phyloP scores from a whole-genome alignment of 805 yeast species.

The Yamadazyma takamatsuzukensis region DNA sequence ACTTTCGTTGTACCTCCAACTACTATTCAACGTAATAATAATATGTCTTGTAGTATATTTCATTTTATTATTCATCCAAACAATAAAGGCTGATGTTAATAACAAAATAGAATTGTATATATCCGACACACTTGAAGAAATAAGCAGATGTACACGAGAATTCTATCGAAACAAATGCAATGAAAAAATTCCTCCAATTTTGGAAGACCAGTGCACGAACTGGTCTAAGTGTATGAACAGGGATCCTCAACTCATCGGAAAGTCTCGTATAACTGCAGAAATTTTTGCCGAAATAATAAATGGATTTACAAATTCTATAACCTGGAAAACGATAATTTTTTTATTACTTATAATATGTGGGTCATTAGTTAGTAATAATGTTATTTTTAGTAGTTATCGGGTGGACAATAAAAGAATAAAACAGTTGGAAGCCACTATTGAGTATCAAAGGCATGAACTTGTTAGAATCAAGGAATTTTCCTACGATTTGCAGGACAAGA shows the following conservation, averaged over 20 bases:
- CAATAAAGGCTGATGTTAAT: constrained; percentile 67
- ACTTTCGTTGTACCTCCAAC: constrained; percentile 60
- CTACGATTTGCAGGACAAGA: neutral
- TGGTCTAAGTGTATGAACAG: constrained; percentile 84
- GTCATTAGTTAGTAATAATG: constrained; percentile 47
- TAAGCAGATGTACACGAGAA: constrained; percentile 64
- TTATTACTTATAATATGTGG: constrained; percentile 47
- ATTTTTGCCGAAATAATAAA: constrained; percentile 80
- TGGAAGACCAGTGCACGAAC: constrained; percentile 62
- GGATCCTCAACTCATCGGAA: constrained; percentile 66
- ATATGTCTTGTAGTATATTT: constrained; percentile 50
- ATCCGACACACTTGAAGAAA: constrained; percentile 57
- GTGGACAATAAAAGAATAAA: constrained; percentile 13
- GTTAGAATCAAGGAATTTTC: constrained; percentile 2
- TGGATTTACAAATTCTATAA: constrained; percentile 67
- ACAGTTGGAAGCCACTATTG: constrained; percentile 13
- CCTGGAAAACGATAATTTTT: constrained; percentile 62
- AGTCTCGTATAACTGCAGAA: constrained; percentile 73
- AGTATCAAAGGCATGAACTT: constrained; percentile 11
- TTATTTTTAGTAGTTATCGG: constrained; percentile 42
- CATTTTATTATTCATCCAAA: constrained; percentile 46
- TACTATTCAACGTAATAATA: constrained; percentile 54
- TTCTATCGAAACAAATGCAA: constrained; percentile 72
- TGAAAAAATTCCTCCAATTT: constrained; percentile 65
- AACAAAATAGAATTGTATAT: constrained; percentile 63